A percentile compares a stretch with the other conserved stretches of the same genome.
Evolutionary conservation across 208 protist species (phyloP).

Genomic region (Baffinella frigidus): DNA sequence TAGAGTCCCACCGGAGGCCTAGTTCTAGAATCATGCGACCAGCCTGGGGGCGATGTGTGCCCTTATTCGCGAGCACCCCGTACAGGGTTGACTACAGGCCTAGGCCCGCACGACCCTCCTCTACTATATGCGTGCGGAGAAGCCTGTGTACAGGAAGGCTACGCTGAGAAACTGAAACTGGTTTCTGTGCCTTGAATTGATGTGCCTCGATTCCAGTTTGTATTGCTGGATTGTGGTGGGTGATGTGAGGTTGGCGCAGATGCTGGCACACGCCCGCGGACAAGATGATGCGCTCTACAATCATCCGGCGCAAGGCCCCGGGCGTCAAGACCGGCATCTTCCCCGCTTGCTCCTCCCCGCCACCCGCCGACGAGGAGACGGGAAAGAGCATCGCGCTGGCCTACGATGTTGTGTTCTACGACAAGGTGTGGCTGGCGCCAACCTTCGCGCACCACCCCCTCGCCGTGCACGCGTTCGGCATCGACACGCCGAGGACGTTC

Average conservation of each 20-base stretch:
- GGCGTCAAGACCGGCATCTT: conserved; percentile 30
- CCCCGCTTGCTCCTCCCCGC: conserved; percentile 26
- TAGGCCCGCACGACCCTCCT: too few species aligned
- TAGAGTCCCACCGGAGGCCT: too few species aligned
- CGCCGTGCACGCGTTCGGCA: conserved; percentile 30
- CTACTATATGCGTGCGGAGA: too few species aligned
- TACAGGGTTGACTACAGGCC: too few species aligned
- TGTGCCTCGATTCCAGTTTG: too few species aligned
- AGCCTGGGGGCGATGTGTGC: too few species aligned
- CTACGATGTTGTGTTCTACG: conserved; percentile 57
- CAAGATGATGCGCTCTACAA: conserved; percentile 45
- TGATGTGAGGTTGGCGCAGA: too few species aligned
- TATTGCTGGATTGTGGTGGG: too few species aligned
- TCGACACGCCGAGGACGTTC: conserved; percentile 35
- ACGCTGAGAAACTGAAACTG: not conserved
- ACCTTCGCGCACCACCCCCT: not conserved
- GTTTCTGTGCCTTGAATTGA: not conserved
- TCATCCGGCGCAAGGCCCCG: not conserved
- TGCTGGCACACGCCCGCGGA: not conserved
- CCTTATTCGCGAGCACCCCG: too few species aligned
- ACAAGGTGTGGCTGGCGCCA: not conserved
- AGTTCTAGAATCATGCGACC: too few species aligned
- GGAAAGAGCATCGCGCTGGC: not conserved
- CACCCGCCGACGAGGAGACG: conserved; percentile 48
- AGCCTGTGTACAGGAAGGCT: not conserved